Evolutionary conservation across 75 land plant genomes (phyloP), one percentile per base, ranked within the genome.

Genomic region (Pseudotsuga menziesii): DNA sequence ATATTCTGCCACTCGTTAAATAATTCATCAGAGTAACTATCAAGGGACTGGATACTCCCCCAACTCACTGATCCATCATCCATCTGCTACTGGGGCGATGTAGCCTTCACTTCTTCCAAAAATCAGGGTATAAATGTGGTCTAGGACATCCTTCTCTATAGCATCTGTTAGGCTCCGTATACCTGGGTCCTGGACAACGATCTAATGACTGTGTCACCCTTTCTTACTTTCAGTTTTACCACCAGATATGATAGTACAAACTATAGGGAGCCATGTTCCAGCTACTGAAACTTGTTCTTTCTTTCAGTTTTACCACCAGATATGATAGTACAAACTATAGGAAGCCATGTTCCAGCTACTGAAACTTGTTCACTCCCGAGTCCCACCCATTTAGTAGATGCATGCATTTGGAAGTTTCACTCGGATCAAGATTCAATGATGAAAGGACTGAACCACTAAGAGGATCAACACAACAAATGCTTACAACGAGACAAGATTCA

Each of bases 381-480:
- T n/a, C n/a, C n/a, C 94, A 57, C 83, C 75, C 77, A 36, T 78
- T 89, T 77, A 87, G 80, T 20, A 96, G 81, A 73, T 89, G 88
- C 91, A 96, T 92, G 76, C 91, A 92, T 80, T 91, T 94, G 77
- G 88, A 90, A 17, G 78, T 83, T 81, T 96, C 97, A 61, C 93
- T 91, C 79, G 56, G 78, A 11, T 85, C 88, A 72, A 90, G 90
- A 70, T 83, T 85, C 60, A 78, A 89, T 58, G 87, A 84, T 60
- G 92, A 89, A 25, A 82, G 83, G 48, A 92, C 35, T 5, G 84
- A 78, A 57, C 99, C 99, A 84, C 90, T 94, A 14, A 92, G 78
- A 75, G 97, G 94, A 80, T 96, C 97, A 25, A 96, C 85, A 76
- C 91, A 88, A 77, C 99, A 92, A 60, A 96, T 85, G 75, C 94